These are phyloP conservation scores for Kwoniella shivajii DNA, from an alignment of 1,284 basidiomycete species.

Conservation along the genomic window DNA sequence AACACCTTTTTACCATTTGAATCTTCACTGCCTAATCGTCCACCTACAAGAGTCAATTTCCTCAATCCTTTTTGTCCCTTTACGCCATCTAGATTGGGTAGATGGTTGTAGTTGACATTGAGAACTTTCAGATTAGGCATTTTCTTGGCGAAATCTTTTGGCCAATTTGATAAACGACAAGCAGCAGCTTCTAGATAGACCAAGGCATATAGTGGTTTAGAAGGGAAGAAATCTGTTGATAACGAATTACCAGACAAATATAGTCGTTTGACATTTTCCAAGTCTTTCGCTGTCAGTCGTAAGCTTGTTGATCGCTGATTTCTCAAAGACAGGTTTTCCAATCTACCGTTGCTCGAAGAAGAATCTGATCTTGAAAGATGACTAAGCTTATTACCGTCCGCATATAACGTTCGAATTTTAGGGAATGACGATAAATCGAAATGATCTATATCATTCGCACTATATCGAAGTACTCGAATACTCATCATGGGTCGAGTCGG, in stretches of 20 bases:
- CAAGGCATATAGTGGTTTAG: conserved; percentile 73
- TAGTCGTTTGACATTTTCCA: conserved; percentile 86
- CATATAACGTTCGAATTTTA: conserved; percentile 84
- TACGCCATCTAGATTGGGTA: conserved; percentile 69
- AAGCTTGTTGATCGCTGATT: conserved; percentile 64
- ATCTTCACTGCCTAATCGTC: conserved; percentile 64
- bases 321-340: conserved; percentile 89
- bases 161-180: conserved; percentile 78
- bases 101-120: conserved; percentile 94
- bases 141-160: conserved; percentile 65
- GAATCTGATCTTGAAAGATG: conserved; percentile 54
- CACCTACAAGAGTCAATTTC: conserved; percentile 83
- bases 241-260: conserved; percentile 75
- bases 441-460: conserved; percentile 72
- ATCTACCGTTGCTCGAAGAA: conserved; percentile 56
- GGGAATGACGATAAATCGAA: conserved; percentile 71
- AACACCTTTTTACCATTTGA: conserved; percentile 59
- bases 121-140: conserved; percentile 87
- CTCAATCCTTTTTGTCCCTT: conserved; percentile 72
- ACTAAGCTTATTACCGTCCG: conserved; percentile 78
- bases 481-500: conserved; percentile 59
- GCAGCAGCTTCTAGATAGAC: conserved; percentile 91
- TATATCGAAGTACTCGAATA: conserved; percentile 81
- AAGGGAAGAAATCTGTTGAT: conserved; percentile 57
- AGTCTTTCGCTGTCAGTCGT: conserved; percentile 64